Evolutionary conservation across 2,329 filamentous ascomycete genomes (phyloP).

Genomic region (Colletotrichum sansevieriae): DNA sequence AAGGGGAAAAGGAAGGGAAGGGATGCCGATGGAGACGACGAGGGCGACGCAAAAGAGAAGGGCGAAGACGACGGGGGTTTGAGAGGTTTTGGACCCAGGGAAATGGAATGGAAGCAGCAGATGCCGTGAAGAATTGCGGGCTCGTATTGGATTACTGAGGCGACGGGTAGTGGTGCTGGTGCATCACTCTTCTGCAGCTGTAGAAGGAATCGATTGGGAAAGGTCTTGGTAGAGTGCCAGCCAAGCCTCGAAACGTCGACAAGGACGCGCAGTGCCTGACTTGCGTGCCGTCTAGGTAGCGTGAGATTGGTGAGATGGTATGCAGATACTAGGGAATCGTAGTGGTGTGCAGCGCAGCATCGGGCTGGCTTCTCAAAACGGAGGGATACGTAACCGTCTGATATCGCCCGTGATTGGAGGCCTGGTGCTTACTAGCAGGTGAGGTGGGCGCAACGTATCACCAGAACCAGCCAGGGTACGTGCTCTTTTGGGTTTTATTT

Average conservation of each 20-base stretch:
- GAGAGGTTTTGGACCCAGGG: not conserved
- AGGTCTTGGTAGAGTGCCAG: not conserved
- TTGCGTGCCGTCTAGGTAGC: not conserved
- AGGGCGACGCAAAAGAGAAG: too few species aligned
- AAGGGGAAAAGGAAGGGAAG: not conserved
- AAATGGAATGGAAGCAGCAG: not conserved
- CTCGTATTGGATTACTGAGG: slow-evolving; percentile 17
- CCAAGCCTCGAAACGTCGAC: slow-evolving; percentile 8
- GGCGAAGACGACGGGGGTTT: too few species aligned
- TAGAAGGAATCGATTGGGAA: too few species aligned
- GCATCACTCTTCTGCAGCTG: too few species aligned
- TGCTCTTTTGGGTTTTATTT: too few species aligned
- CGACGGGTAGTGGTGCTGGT: not conserved
- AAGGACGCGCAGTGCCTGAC: not conserved
- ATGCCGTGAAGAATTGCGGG: not conserved
- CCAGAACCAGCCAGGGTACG: too few species aligned
- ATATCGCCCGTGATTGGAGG: slow-evolving; percentile 5
- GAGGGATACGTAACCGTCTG: slow-evolving; percentile 24
- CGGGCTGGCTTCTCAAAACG: slow-evolving; percentile 21
- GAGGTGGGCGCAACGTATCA: too few species aligned
- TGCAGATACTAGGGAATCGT: not conserved
- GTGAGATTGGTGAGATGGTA: slow-evolving; percentile 2
- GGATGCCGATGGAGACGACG: not conserved
- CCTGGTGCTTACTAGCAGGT: not conserved
- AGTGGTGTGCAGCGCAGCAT: slow-evolving; percentile 6